Evolutionary conservation across 2,329 filamentous ascomycete species (phyloP).

Genomic region (Cercospora zeina): DNA sequence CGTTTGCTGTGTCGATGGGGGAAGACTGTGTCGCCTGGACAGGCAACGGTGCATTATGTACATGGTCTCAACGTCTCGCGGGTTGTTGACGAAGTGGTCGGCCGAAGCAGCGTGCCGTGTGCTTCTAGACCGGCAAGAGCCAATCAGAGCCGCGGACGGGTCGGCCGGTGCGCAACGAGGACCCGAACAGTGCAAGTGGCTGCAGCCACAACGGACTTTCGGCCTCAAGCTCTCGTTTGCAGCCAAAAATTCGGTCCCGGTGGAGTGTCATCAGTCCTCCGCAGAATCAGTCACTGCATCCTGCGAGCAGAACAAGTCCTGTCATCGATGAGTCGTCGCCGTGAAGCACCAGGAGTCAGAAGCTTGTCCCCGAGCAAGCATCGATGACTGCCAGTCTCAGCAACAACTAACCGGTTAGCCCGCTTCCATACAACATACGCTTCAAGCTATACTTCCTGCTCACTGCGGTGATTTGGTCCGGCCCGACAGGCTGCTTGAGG

Average conservation of each 20-base stretch:
- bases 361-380: conserved; percentile 3
- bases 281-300: not conserved
- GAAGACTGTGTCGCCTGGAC: not conserved
- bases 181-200: not conserved
- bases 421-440: not conserved
- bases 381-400: not conserved
- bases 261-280: not conserved
- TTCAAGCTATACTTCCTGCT: not conserved
- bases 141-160: not conserved
- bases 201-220: conserved; percentile 7
- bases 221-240: not conserved
- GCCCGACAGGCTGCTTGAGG: not conserved
- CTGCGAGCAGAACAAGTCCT: not conserved
- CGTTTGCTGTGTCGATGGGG: not conserved
- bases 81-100: conserved; percentile 6
- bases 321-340: not conserved
- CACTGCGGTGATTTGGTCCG: not conserved
- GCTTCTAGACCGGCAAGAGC: not conserved
- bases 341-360: conserved; percentile 4
- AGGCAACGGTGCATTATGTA: not conserved
- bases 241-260: conserved; percentile 5
- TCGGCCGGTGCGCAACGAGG: not conserved
- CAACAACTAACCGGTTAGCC: not conserved
- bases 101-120: not conserved
- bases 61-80: conserved; percentile 26